Conservation (phyloP, 768 basidiomycete genomes). For the Mycena haematopus region DNA sequence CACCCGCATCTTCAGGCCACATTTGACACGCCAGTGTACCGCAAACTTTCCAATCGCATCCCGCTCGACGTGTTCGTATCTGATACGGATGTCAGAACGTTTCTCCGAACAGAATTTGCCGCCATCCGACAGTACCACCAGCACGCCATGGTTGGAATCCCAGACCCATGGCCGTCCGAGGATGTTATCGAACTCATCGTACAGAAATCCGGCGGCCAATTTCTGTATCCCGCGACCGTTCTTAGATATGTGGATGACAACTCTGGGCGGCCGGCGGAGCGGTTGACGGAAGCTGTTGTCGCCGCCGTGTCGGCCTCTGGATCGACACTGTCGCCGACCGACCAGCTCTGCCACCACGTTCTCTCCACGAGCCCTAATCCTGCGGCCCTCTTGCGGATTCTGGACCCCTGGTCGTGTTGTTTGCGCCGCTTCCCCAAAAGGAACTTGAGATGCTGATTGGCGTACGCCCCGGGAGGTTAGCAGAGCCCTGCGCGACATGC, state of each 20-base stretch:
- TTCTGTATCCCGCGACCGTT: conserved; percentile 28
- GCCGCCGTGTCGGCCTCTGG: conserved; percentile 6
- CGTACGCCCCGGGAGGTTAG: conserved; percentile 1
- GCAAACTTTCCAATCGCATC: conserved; percentile 18
- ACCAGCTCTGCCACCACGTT: conserved; percentile 28
- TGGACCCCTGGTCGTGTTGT: conserved; percentile 19
- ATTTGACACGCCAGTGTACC: conserved; percentile 28
- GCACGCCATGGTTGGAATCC: conserved; percentile 22
- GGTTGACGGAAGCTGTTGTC: conserved; percentile 22
- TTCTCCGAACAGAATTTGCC: conserved; percentile 30
- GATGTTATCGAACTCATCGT: conserved; percentile 30
- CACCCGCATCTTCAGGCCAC: conserved; percentile 29
- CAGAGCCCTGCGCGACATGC: conserved; percentile 10
- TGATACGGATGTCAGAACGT: conserved; percentile 33
- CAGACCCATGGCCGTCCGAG: conserved; percentile 34
- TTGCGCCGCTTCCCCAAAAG: conserved; percentile 11
- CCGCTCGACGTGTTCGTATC: conserved; percentile 32
- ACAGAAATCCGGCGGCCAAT: conserved; percentile 21
- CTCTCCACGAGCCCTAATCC: conserved; percentile 13
- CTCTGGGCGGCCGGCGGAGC: conserved; percentile 15
- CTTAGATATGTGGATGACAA: conserved; percentile 25
- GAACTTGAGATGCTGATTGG: conserved; percentile 19
- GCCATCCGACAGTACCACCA: conserved; percentile 24
- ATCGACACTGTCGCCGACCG: conserved; percentile 6
- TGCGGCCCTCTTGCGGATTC: conserved; percentile 11